Conservation (phyloP, 2,329 filamentous ascomycete species). For the Cladosporium velox region DNA sequence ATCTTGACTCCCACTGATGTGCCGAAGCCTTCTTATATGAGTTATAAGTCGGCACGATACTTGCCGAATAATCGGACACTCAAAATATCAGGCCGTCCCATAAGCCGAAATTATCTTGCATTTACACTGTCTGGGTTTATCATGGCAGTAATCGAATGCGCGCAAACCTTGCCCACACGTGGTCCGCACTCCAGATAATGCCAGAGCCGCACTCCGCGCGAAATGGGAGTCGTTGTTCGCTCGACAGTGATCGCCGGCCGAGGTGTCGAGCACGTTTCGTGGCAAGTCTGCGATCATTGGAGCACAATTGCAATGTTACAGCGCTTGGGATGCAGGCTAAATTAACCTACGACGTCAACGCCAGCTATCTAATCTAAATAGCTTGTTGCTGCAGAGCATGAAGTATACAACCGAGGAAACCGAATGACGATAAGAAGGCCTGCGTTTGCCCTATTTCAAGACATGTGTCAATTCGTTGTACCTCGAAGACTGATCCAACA, state of each 20-base stretch:
- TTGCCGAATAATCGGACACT: neutral
- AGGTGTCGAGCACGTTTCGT: constrained; percentile 3
- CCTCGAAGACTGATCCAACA: neutral
- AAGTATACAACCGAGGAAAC: constrained; percentile 1
- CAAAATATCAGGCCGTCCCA: neutral
- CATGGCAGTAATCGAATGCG: neutral
- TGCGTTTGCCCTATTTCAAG: neutral
- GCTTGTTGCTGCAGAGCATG: neutral
- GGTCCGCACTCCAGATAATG: neutral
- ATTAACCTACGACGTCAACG: constrained; percentile 4
- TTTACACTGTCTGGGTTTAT: neutral
- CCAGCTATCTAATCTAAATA: constrained; percentile 11
- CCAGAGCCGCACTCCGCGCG: neutral
- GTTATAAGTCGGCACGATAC: neutral
- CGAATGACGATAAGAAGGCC: neutral
- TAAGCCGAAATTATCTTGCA: neutral
- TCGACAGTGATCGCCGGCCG: neutral
- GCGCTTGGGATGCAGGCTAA: constrained; percentile 13
- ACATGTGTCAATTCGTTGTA: neutral
- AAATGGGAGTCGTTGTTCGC: neutral
- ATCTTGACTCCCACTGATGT: neutral
- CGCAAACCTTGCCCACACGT: neutral
- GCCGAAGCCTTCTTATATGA: neutral
- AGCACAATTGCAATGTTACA: constrained; percentile 1
- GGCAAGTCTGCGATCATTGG: constrained; percentile 11